These are phyloP conservation scores for Akanthomyces dipterigenus DNA, from an alignment of 2,329 filamentous ascomycete species.

Conservation along the genomic window DNA sequence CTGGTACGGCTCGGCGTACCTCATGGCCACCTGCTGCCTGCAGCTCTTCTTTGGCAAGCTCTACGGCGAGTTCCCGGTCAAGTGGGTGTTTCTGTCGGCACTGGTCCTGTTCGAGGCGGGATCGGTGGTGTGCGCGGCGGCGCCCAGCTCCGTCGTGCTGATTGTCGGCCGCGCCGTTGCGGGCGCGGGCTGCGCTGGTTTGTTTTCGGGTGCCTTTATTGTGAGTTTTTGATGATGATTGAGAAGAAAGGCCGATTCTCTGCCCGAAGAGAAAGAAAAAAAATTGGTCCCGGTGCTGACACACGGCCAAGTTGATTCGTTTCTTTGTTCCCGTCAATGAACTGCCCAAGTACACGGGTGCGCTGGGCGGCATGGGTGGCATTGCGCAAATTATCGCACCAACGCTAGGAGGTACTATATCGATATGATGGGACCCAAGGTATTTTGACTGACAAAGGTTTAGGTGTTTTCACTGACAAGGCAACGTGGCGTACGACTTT, in stretches of 20 bases:
- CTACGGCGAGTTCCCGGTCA: conserved; percentile 37
- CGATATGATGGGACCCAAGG: neutral
- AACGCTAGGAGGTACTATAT: conserved; percentile 8
- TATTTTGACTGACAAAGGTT: neutral
- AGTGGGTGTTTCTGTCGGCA: conserved; percentile 33
- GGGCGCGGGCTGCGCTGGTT: conserved; percentile 14
- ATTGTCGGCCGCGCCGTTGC: conserved; percentile 16
- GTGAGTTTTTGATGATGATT: too few species aligned
- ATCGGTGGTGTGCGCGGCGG: conserved; percentile 12
- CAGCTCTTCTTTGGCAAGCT: conserved; percentile 32
- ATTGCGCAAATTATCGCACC: conserved; percentile 22
- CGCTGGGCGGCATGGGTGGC: conserved; percentile 31
- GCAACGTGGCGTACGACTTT: conserved; percentile 15
- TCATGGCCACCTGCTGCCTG: conserved; percentile 31
- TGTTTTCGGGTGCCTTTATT: conserved; percentile 11
- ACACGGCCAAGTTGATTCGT: neutral
- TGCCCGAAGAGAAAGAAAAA: too few species aligned
- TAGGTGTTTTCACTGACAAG: conserved; percentile 16
- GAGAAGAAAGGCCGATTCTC: too few species aligned
- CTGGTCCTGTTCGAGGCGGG: conserved; percentile 31
- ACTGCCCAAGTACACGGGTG: conserved; percentile 30
- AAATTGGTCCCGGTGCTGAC: too few species aligned
- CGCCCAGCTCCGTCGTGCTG: conserved; percentile 13
- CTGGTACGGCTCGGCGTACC: conserved; percentile 44
- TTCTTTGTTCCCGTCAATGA: conserved; percentile 10